A percentile compares a stretch with the other conserved stretches of the same genome.
These are phyloP conservation scores for Perilla frutescens DNA, from an alignment of 257 asterid genomes.

Conservation along the genomic window DNA sequence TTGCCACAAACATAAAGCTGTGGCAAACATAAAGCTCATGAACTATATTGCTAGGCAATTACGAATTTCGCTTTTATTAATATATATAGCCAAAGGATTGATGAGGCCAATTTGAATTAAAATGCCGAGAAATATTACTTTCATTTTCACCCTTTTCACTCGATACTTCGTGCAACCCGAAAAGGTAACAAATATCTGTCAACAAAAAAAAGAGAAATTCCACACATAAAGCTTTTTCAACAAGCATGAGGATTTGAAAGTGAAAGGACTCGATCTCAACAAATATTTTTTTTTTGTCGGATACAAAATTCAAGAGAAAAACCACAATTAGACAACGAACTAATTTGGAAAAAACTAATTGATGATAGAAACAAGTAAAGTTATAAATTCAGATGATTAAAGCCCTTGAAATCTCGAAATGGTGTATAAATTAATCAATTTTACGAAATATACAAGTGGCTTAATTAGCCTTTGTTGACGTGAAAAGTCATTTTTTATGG, in stretches of 20 bases:
- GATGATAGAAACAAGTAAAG: not conserved
- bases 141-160: not conserved
- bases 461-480: slow-evolving; percentile 27
- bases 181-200: slow-evolving; percentile 30
- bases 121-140: too few relatives aligned
- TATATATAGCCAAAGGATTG: too few relatives aligned
- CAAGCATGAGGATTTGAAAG: slow-evolving; percentile 29
- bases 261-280: slow-evolving; percentile 27
- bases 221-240: not conserved
- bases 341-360: not conserved
- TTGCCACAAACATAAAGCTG: too few relatives aligned
- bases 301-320: not conserved
- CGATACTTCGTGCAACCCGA: slow-evolving; percentile 26
- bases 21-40: too few relatives aligned
- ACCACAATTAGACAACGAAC: not conserved
- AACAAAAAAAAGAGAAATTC: not conserved
- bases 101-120: too few relatives aligned
- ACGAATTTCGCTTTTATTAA: too few relatives aligned
- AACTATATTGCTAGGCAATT: too few relatives aligned
- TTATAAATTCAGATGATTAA: not conserved
- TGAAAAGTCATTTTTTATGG: slow-evolving; percentile 32
- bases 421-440: not conserved
- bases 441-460: not conserved
- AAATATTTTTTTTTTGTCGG: not conserved
- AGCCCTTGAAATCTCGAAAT: not conserved